Evolutionary conservation across 345 rosid genomes (phyloP).

Genomic region (Eucalyptus virginea): DNA sequence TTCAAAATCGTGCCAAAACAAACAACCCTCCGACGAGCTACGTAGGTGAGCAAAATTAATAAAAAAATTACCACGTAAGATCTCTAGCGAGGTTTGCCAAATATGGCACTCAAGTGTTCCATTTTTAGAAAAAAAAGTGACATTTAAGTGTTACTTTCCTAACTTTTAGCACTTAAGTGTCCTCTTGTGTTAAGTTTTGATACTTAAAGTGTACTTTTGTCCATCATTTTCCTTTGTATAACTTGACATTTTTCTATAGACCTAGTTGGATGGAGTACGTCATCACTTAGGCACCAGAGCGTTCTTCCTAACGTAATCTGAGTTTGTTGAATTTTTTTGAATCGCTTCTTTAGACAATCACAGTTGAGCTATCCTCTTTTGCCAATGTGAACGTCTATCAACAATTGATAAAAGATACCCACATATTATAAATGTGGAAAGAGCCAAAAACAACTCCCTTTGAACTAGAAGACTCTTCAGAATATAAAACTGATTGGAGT

Average conservation of each 20-base stretch:
- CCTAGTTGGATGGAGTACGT: conserved; percentile 87
- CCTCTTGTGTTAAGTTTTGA: accelerated
- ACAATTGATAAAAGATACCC: conserved; percentile 33
- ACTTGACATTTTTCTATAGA: conserved; percentile 43
- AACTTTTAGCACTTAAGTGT: no score
- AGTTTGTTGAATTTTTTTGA: not conserved
- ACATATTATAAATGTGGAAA: conserved; percentile 46
- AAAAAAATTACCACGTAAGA: no score
- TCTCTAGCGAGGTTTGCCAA: accelerated
- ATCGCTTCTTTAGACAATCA: not conserved
- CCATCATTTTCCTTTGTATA: not conserved
- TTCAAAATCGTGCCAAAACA: no score
- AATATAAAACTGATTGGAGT: conserved; percentile 3
- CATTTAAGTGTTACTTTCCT: accelerated
- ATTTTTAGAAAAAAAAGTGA: no score
- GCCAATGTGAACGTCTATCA: conserved; percentile 33
- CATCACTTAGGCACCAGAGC: conserved; percentile 41
- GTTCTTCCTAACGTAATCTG: conserved; percentile 68
- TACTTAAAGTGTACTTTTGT: accelerated
- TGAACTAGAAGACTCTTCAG: conserved; percentile 12
- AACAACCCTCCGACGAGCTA: accelerated
- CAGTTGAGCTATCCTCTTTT: not conserved
- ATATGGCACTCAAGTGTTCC: accelerated
- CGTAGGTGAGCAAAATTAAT: no score
- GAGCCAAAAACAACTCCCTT: not conserved